Conservation (phyloP, 140 eudicot genomes). For the Oenanthe javanica region DNA sequence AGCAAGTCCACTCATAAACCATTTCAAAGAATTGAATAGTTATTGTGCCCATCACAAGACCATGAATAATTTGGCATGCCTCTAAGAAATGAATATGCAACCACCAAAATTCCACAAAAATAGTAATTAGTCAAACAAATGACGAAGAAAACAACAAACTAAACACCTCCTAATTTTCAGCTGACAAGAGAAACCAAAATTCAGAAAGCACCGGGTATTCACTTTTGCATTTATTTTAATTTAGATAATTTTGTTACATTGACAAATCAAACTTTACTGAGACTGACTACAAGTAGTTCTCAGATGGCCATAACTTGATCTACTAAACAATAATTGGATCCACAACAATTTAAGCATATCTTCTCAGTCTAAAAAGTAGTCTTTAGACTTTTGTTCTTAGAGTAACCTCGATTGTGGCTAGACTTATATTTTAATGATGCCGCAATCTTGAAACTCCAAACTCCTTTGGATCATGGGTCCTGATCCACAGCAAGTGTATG, state of each 20-base stretch:
- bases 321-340: neutral
- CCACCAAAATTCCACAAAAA: neutral
- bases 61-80: neutral
- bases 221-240: neutral
- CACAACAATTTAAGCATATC: neutral
- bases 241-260: neutral
- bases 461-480: too few species aligned
- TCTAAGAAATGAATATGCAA: neutral
- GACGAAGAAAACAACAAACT: neutral
- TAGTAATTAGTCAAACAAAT: neutral
- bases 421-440: too few species aligned
- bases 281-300: neutral
- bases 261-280: too few species aligned
- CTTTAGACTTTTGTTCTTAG: too few species aligned
- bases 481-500: too few species aligned
- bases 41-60: neutral
- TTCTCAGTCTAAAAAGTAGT: neutral
- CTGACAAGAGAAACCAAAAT: neutral
- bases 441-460: too few species aligned
- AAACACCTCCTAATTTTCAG: neutral
- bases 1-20: neutral
- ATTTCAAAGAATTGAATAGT: neutral
- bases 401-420: neutral
- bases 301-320: constrained; percentile 1
- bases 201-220: neutral